phyloP scores from a whole-genome alignment of 345 rosid genomes.

The Gossypium raimondii region DNA sequence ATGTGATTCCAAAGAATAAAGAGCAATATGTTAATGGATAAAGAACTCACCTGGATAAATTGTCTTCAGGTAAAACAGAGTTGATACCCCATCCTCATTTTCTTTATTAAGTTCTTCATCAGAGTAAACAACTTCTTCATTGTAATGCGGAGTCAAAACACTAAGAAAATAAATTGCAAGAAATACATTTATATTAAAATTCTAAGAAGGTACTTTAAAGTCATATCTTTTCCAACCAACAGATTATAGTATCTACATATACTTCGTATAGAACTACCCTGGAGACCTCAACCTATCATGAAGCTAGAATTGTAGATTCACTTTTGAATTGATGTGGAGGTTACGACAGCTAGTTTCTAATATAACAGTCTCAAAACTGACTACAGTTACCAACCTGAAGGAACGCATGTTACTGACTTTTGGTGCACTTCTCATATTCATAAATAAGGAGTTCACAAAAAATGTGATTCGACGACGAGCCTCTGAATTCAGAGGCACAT shows the following conservation, averaged over 20 bases:
- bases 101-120: conserved; percentile 41
- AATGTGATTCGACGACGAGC: conserved; percentile 98
- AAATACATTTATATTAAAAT: not conserved
- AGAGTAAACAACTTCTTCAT: conserved; percentile 72
- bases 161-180: conserved; percentile 31
- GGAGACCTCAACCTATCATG: not conserved
- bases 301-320: not conserved
- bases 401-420: conserved; percentile 87
- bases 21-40: not conserved
- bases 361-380: conserved; percentile 4
- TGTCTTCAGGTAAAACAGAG: conserved; percentile 74
- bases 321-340: conserved; percentile 4
- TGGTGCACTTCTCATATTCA: conserved; percentile 88
- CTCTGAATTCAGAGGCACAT: conserved; percentile 86
- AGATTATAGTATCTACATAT: not conserved
- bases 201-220: not conserved
- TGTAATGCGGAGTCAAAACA: conserved; percentile 72
- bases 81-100: conserved; percentile 85
- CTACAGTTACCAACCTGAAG: conserved; percentile 52
- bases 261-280: not conserved
- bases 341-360: not conserved
- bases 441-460: conserved; percentile 92
- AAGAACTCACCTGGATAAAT: conserved; percentile 65
- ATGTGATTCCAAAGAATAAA: not conserved
- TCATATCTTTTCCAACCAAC: not conserved